These are phyloP conservation scores for Lactarius deliciosus DNA, from an alignment of 768 basidiomycete genomes.

Conservation along the genomic window DNA sequence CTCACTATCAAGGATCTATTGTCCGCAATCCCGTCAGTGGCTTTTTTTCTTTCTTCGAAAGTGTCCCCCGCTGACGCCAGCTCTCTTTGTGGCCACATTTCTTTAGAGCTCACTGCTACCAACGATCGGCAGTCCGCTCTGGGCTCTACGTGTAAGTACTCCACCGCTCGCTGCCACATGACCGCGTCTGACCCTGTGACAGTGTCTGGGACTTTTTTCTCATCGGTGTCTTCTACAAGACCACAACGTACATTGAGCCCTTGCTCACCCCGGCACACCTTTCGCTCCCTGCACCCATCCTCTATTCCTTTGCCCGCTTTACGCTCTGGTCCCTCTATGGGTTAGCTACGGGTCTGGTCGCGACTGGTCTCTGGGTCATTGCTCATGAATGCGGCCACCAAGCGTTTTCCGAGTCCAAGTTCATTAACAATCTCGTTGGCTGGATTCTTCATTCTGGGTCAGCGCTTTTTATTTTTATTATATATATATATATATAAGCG, in stretches of 20 bases:
- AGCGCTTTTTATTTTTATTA: constrained; percentile 33
- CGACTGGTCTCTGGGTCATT: constrained; percentile 91
- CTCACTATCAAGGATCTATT: constrained; percentile 86
- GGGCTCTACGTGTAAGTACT: constrained; percentile 69
- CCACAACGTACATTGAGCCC: constrained; percentile 61
- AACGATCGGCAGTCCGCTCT: constrained; percentile 83
- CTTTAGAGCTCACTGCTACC: constrained; percentile 76
- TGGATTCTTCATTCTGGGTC: constrained; percentile 91
- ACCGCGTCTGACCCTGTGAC: constrained; percentile 29
- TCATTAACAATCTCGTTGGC: constrained; percentile 88
- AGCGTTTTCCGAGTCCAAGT: constrained; percentile 90
- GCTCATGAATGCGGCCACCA: constrained; percentile 97
- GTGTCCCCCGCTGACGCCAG: background rate
- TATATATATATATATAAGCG: background rate
- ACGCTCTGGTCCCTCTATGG: constrained; percentile 79
- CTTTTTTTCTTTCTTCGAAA: constrained; percentile 9
- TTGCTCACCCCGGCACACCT: constrained; percentile 57
- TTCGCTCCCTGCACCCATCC: constrained; percentile 55
- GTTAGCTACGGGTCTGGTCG: constrained; percentile 81
- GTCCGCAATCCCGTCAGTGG: constrained; percentile 75
- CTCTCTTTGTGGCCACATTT: background rate
- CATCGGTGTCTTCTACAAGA: constrained; percentile 67
- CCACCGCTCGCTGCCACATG: constrained; percentile 5
- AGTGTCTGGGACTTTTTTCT: constrained; percentile 76
- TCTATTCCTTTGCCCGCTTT: constrained; percentile 62